Evolutionary conservation across 2,329 filamentous ascomycete genomes (phyloP).

Genomic region (Macrophomina phaseolina): DNA sequence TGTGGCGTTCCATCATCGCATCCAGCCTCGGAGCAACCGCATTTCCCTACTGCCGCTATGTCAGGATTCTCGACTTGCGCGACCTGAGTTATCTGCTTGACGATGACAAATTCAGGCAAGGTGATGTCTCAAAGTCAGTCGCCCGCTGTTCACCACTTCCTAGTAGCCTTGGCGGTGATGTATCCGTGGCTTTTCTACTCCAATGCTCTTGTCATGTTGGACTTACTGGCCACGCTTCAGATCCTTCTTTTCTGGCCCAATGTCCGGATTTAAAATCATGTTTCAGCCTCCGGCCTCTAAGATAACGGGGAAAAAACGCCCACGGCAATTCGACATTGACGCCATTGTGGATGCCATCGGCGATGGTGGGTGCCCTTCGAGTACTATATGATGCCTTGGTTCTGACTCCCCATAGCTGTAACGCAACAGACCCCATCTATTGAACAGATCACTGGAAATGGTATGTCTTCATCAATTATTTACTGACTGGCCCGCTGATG

Average conservation of each 20-base stretch:
- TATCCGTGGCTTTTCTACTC: too few relatives aligned
- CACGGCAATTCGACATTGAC: conserved; percentile 46
- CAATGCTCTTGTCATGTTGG: neutral
- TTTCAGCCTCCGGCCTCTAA: conserved; percentile 34
- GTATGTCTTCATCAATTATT: conserved; percentile 38
- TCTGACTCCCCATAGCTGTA: conserved; percentile 43
- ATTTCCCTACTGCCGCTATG: conserved; percentile 73
- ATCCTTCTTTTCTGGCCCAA: conserved; percentile 58
- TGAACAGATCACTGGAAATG: conserved; percentile 63
- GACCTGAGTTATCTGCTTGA: conserved; percentile 66
- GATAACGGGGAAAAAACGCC: conserved; percentile 36
- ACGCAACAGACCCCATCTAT: conserved; percentile 59
- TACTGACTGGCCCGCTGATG: neutral
- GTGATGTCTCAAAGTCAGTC: conserved; percentile 59
- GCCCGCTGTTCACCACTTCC: neutral
- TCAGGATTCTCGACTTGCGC: conserved; percentile 67
- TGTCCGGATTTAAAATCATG: conserved; percentile 51
- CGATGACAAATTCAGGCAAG: conserved; percentile 63
- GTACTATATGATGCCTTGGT: conserved; percentile 28
- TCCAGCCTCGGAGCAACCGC: conserved; percentile 68
- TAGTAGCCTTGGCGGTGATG: neutral
- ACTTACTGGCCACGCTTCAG: conserved; percentile 33
- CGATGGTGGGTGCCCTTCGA: neutral
- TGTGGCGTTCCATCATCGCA: conserved; percentile 72
- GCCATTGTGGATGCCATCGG: conserved; percentile 52